phyloP scores from a whole-genome alignment of 768 basidiomycete genomes.

The Rubroboletus pulcherrimus region DNA sequence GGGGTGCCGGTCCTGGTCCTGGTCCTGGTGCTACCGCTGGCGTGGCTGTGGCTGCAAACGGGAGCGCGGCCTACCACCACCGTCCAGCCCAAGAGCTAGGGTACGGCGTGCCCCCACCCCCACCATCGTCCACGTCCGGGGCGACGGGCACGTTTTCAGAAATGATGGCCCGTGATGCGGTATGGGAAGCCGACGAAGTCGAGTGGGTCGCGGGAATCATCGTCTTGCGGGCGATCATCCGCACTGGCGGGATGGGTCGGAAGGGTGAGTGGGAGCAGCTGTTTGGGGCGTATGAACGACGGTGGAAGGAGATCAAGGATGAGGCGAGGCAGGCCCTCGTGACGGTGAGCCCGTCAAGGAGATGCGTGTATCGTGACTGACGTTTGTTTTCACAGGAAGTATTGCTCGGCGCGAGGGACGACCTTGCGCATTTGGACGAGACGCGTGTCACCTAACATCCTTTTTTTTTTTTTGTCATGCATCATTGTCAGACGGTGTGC shows the following conservation, averaged over 20 bases:
- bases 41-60: slow-evolving; percentile 1
- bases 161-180: slow-evolving; percentile 59
- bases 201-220: slow-evolving; percentile 67
- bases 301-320: slow-evolving; percentile 71
- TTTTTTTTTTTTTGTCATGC: background rate
- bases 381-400: slow-evolving; percentile 39
- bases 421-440: slow-evolving; percentile 44
- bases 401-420: slow-evolving; percentile 50
- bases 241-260: slow-evolving; percentile 48
- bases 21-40: background rate
- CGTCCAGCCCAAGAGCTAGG: slow-evolving; percentile 37
- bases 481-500: background rate
- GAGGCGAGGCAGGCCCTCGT: slow-evolving; percentile 61
- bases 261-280: slow-evolving; percentile 54
- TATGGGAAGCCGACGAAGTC: slow-evolving; percentile 64
- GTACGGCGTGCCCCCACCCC: slow-evolving; percentile 30
- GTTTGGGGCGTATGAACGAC: slow-evolving; percentile 53
- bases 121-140: background rate
- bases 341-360: slow-evolving; percentile 37
- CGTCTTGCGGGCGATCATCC: slow-evolving; percentile 54
- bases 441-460: slow-evolving; percentile 8
- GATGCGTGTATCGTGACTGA: background rate
- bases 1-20: too few relatives aligned
- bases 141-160: slow-evolving; percentile 48
- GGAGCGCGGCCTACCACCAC: slow-evolving; percentile 25